phyloP scores from a whole-genome alignment of 2,329 filamentous ascomycete genomes.

The Trichoderma simmonsii region DNA sequence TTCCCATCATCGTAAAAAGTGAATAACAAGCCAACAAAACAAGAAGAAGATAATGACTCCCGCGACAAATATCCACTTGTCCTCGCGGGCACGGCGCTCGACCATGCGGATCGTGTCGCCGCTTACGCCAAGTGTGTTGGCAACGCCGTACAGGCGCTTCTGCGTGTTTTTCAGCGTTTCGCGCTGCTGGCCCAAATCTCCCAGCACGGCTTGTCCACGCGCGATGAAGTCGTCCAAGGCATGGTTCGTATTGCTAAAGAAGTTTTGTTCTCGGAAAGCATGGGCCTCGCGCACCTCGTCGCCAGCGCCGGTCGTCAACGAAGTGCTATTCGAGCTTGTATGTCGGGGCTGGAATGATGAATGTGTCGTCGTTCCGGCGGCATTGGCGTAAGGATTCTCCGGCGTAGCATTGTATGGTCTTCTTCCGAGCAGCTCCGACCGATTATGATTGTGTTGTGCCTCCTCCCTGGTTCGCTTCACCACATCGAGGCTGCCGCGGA shows the following conservation, averaged over 20 bases:
- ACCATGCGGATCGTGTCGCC: constrained; percentile 98
- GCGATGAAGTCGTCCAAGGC: constrained; percentile 94
- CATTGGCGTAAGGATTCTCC: constrained; percentile 86
- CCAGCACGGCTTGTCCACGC: constrained; percentile 82
- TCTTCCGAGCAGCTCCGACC: constrained; percentile 79
- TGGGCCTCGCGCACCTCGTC: constrained; percentile 74
- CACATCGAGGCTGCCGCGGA: constrained; percentile 71
- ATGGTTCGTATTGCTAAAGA: constrained; percentile 76
- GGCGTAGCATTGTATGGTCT: constrained; percentile 77
- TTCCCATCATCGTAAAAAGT: constrained; percentile 62
- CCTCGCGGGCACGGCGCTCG: constrained; percentile 83
- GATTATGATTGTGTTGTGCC: constrained; percentile 60
- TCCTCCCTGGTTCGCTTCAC: constrained; percentile 78
- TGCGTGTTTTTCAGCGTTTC: constrained; percentile 96
- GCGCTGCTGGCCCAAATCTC: constrained; percentile 82
- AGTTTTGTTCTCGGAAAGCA: constrained; percentile 83
- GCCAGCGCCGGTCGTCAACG: constrained; percentile 43
- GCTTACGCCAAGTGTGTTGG: constrained; percentile 88
- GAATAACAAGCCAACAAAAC: constrained; percentile 89
- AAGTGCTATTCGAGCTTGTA: constrained; percentile 35
- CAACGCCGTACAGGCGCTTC: constrained; percentile 83
- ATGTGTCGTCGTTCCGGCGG: constrained; percentile 31
- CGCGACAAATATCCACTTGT: constrained; percentile 96
- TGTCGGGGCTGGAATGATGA: constrained; percentile 42
- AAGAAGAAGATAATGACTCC: constrained; percentile 82